Base-by-base conservation (phyloP, 257 asterid genomes). In the Nemophila menziesii region DNA sequence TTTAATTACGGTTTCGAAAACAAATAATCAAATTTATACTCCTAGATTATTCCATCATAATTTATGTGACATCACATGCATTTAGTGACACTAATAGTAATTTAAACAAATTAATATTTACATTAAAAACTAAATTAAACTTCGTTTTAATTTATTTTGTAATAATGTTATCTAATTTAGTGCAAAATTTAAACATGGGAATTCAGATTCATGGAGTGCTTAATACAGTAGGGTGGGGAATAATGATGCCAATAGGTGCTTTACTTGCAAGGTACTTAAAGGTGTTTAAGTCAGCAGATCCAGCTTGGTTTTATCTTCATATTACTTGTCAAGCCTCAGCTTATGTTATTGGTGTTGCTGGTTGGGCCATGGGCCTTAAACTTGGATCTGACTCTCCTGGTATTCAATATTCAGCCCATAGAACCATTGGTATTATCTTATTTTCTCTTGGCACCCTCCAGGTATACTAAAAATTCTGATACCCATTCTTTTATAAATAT, bases 281-380 rank as follows among this genome's bases (percentile, higher is more conserved):
- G 52, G 95, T 78, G 40, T 87, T 87, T 57, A 74, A 78, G 11
- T 44, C 78, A 2, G 82, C 89, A 0, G 92, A 82, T 24, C 97
- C 95, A 0, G 80, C 90, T 2, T 87, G 95, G 97, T 83, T 87
- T 65, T 87, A 86, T 59, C 79, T 80, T 27, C 97, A 83, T 21
- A 74, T 75, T 5, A 20, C 50, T 22, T 79, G 92, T 61, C 95
- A 87, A 51, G 36, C 68, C 51, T 64, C 77, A 12, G 97, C 73
- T 55, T 87, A 83, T 69, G 48, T 75, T 37, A 23, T 58, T 4
- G 97, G 97, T 42, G 92, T 83, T 8, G 92, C 93, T n/a, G 97
- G 97, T 36, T 83, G 86, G 80, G 92, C 69, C 11, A 82, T 79
- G 2, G 97, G 97, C 1, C 71, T 83, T 48, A 75, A 50, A 3